Evolutionary conservation across 148 eudicot species (phyloP), one percentile per base, ranked within the genome.

Genomic region (Beta vulgaris): DNA sequence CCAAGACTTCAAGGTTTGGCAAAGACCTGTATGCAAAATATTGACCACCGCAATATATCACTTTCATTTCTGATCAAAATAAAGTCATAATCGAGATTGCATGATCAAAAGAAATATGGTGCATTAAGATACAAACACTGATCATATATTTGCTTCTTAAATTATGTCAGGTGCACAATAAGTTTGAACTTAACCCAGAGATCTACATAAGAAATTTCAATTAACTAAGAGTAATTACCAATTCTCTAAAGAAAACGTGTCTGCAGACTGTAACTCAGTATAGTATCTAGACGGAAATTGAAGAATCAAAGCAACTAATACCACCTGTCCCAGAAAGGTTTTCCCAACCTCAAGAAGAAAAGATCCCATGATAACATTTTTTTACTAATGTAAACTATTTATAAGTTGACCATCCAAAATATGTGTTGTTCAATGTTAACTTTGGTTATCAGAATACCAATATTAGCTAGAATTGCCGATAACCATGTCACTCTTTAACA

Each of bases 1-100:
- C 91, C 81, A 91, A 72, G 48, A 87, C 79, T 77, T 90, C 84
- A 71, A 95, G 92, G 71, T 89, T 88, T 74, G 90, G 92, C 55
- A 95, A 81, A 62, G 94, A 92, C 90, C 99, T 93, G 87, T 67
- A 69, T 18, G 18, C 14, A 81, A 25, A 67, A 72, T 37, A 36
- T 67, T 62, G 60, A 72, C 44, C 32, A 43, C 53, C 57, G 29
- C 49, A 49, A 13, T 26, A 48, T 48, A 68, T 73, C 66, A 73
- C 32, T 32, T 75, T 42, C 53, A 55, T 48, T 51, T 49, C 59
- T 39, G 21, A 25, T 35, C 60, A 46, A 42, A 18, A 48, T 51
- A 67, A 6, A 51, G 13, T 25, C 48, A 19, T 21, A 57, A 49
- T 40, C 16, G 13, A 42, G 16, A 43, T 28, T n/a, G 42, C 68